Conservation (phyloP, 2,329 filamentous ascomycete species). For the Penicillium sp. region DNA sequence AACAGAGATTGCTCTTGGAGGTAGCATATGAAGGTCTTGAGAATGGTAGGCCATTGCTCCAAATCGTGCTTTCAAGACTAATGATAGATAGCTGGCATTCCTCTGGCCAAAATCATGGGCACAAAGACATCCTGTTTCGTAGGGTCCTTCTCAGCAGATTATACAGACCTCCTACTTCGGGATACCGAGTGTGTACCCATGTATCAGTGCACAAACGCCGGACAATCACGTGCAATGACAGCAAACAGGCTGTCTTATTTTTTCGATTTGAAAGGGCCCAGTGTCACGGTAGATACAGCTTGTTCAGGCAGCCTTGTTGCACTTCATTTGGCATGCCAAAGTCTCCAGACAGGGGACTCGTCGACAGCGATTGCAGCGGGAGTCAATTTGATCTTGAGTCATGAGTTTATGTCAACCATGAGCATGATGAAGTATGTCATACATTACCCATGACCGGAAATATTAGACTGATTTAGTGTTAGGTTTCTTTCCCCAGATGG, state of each 20-base stretch:
- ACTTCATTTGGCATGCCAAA: conserved; percentile 35
- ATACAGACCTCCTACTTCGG: conserved; percentile 28
- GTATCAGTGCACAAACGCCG: conserved; percentile 29
- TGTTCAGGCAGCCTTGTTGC: conserved; percentile 35
- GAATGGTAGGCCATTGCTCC: conserved; percentile 18
- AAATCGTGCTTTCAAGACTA: neutral
- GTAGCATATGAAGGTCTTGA: conserved; percentile 31
- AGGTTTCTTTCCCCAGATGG: conserved; percentile 32
- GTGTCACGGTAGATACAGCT: conserved; percentile 35
- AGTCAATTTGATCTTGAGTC: conserved; percentile 27
- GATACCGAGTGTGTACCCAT: conserved; percentile 30
- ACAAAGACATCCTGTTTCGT: conserved; percentile 31
- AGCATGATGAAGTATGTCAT: conserved; percentile 19
- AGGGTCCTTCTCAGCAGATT: conserved; percentile 31
- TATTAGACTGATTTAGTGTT: neutral
- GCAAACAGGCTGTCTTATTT: conserved; percentile 34
- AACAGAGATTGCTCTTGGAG: conserved; percentile 32
- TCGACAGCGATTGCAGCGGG: conserved; percentile 26
- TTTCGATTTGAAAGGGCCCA: conserved; percentile 35
- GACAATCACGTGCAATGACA: conserved; percentile 27
- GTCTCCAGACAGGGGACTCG: conserved; percentile 23
- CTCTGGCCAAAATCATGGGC: conserved; percentile 24
- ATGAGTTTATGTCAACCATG: conserved; percentile 29
- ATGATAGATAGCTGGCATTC: conserved; percentile 27
- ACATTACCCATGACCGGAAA: neutral